Percentiles rank a stretch among this genome's conserved stretches.
phyloP scores from a whole-genome alignment of 306 rosid species.

The Fragaria ananassa region DNA sequence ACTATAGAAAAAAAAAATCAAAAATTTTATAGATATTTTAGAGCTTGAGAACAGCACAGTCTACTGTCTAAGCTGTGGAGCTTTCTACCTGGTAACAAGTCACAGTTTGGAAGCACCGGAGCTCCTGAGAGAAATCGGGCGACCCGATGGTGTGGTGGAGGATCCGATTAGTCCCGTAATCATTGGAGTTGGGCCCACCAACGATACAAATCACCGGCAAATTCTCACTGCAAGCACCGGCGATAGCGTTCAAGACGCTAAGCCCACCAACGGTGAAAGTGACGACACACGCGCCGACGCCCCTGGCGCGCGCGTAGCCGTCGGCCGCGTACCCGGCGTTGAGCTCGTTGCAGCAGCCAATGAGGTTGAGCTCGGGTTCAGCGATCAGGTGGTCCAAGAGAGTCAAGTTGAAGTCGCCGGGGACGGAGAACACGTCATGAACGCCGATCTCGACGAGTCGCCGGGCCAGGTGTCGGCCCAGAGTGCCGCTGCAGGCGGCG shows the following conservation, averaged over 20 bases:
- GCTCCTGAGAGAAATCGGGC: conserved; percentile 77
- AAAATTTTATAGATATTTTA: too few relatives aligned
- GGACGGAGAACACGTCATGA: conserved; percentile 69
- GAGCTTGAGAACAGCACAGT: too few relatives aligned
- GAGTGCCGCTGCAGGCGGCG: conserved; percentile 33
- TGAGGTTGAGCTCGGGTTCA: conserved; percentile 62
- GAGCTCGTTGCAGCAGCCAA: conserved; percentile 94
- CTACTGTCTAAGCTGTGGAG: background rate
- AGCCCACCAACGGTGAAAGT: conserved; percentile 95
- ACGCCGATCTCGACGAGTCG: conserved; percentile 64
- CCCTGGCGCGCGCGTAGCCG: conserved; percentile 76
- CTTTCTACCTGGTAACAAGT: conserved; percentile 65
- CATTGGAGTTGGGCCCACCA: conserved; percentile 86
- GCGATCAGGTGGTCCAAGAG: conserved; percentile 74
- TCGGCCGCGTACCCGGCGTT: conserved; percentile 91
- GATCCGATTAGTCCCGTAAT: conserved; percentile 73
- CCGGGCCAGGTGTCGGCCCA: conserved; percentile 70
- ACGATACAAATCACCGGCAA: conserved; percentile 74
- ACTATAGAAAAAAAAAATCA: too few relatives aligned
- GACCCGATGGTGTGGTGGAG: conserved; percentile 85
- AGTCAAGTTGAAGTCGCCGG: conserved; percentile 83
- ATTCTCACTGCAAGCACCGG: conserved; percentile 82
- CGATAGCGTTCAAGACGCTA: conserved; percentile 81
- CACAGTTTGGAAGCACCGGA: conserved; percentile 66
- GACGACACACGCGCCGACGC: conserved; percentile 81